Evolutionary conservation across 192 early-diverging fungal genomes (phyloP).

Genomic region (Backusella mclennaniae): DNA sequence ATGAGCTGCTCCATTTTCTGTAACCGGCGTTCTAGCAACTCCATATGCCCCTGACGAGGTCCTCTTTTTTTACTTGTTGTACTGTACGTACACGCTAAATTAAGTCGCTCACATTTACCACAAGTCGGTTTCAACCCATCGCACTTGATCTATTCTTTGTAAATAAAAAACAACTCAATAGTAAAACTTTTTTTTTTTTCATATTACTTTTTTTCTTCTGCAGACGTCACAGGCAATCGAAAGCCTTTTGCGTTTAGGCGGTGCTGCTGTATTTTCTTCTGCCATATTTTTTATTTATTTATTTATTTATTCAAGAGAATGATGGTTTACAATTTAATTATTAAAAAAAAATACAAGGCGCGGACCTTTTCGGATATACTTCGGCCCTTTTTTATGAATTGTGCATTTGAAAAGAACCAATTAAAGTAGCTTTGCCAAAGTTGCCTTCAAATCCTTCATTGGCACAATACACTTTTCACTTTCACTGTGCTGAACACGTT

Average conservation of each 20-base stretch:
- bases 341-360: no score
- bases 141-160: conserved; percentile 62
- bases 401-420: background rate
- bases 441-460: conserved; percentile 4
- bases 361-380: background rate
- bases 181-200: background rate
- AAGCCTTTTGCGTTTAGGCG: conserved; percentile 58
- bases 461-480: conserved; percentile 15
- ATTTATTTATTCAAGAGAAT: no score
- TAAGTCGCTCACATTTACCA: conserved; percentile 73
- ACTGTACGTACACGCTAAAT: conserved; percentile 71
- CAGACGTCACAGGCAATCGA: conserved; percentile 72
- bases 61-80: conserved; percentile 87
- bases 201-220: conserved; percentile 64
- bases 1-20: conserved; percentile 78
- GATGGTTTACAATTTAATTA: no score
- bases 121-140: conserved; percentile 82
- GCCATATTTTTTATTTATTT: background rate
- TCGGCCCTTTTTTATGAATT: background rate
- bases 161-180: background rate
- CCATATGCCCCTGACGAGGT: conserved; percentile 80
- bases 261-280: background rate
- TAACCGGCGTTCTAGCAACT: conserved; percentile 69
- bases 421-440: background rate
- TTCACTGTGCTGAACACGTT: conserved; percentile 28